These are phyloP conservation scores for Prunella vulgaris DNA, from an alignment of 257 asterid genomes.

Conservation along the genomic window DNA sequence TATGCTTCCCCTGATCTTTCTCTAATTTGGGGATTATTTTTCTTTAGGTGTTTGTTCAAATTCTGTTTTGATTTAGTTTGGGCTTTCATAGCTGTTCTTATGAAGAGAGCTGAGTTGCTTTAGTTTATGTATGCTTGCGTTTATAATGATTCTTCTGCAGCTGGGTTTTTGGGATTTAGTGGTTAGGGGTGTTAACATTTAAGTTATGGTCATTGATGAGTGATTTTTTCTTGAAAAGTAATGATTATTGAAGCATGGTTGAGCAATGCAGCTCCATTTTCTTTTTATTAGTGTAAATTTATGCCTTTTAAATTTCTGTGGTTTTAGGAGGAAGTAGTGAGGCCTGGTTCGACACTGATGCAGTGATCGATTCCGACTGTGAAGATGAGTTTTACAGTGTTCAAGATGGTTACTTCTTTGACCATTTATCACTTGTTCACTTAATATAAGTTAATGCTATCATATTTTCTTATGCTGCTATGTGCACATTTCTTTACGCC, in stretches of 20 bases:
- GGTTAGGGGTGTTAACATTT: not conserved
- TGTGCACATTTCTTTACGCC: not conserved
- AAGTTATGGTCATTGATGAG: not conserved
- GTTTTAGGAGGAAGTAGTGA: constrained; percentile 56
- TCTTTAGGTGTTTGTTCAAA: not conserved
- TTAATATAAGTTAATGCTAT: not conserved
- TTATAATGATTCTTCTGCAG: not conserved
- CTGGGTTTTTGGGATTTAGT: constrained; percentile 15
- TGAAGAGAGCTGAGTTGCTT: not conserved
- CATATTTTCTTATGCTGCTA: no score
- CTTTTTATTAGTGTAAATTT: not conserved
- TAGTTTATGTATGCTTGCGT: not conserved
- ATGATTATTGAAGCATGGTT: not conserved
- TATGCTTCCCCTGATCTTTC: not conserved
- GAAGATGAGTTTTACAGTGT: constrained; percentile 94
- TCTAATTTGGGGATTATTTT: not conserved
- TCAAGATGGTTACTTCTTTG: constrained; percentile 62
- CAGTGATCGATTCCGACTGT: constrained; percentile 60
- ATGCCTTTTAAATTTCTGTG: constrained; percentile 4
- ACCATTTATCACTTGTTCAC: not conserved
- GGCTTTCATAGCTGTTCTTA: no score
- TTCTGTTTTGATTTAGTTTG: no score
- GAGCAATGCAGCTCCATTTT: not conserved
- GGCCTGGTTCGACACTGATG: constrained; percentile 77
- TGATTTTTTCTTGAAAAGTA: not conserved